These are phyloP conservation scores for Rhodotorula sp. DNA, from an alignment of 1,284 basidiomycete species.

Conservation along the genomic window DNA sequence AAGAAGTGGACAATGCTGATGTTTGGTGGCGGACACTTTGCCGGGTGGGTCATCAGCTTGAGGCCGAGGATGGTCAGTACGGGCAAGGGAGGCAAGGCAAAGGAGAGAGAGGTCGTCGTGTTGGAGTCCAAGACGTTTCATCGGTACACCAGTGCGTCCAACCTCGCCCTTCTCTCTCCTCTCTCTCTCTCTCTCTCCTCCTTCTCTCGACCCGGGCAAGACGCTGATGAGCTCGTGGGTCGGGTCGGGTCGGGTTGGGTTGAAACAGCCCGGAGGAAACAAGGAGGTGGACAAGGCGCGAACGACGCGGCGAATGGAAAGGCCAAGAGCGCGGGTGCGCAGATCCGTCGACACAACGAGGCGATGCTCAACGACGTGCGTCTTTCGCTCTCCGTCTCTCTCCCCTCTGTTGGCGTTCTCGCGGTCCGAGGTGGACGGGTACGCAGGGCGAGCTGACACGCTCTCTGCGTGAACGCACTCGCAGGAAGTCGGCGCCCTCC, in stretches of 20 bases:
- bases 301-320: constrained; percentile 92
- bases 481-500: constrained; percentile 78
- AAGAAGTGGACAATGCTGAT: constrained; percentile 88
- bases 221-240: background rate
- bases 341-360: constrained; percentile 91
- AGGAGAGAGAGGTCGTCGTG: constrained; percentile 70
- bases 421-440: no score
- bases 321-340: constrained; percentile 92
- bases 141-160: constrained; percentile 82
- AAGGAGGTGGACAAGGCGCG: constrained; percentile 88
- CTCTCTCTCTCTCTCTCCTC: no score
- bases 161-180: background rate
- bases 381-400: background rate
- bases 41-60: constrained; percentile 74
- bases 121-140: constrained; percentile 95
- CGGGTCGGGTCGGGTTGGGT: no score
- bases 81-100: constrained; percentile 55
- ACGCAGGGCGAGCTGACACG: no score
- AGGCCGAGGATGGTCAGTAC: constrained; percentile 53
- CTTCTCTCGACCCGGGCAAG: no score
- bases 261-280: constrained; percentile 80
- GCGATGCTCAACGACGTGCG: constrained; percentile 82
- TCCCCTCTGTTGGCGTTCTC: no score
- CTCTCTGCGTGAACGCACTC: background rate
- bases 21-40: constrained; percentile 96